Evolutionary conservation across 306 rosid genomes (phyloP).

Genomic region (Castanea sativa): DNA sequence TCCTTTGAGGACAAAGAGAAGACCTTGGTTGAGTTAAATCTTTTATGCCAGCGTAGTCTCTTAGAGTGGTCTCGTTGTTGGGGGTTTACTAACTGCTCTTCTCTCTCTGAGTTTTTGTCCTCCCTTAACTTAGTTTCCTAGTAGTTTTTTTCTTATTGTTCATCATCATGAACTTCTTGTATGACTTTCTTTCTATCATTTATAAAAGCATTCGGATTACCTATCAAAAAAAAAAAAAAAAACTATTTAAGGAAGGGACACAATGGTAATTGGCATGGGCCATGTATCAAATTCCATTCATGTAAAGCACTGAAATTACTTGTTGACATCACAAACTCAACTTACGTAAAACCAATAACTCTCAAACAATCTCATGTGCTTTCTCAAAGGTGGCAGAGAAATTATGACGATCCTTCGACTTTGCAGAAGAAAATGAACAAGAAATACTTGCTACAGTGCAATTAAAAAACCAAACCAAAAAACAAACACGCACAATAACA

Average conservation of each 20-base stretch:
- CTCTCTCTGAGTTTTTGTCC: no score
- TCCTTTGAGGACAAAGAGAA: no score
- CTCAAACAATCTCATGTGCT: not conserved
- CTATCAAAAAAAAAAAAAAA: no score
- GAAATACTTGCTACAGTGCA: not conserved
- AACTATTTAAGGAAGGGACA: not conserved
- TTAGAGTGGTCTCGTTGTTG: no score
- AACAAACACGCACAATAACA: not conserved
- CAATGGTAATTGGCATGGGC: not conserved
- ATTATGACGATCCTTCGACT: not conserved
- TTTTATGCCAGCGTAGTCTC: no score
- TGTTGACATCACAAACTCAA: not conserved
- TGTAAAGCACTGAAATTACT: not conserved
- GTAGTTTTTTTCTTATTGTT: no score
- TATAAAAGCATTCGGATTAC: no score
- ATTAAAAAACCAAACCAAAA: not conserved
- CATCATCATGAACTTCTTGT: no score
- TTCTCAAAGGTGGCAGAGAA: not conserved
- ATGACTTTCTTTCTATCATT: no score
- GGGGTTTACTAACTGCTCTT: no score
- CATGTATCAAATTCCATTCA: not conserved
- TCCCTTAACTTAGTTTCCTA: no score
- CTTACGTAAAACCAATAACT: not conserved
- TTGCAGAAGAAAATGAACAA: not conserved
- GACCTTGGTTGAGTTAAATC: no score